A percentile compares a stretch with the other conserved stretches of the same genome.
Conservation (phyloP, 2,329 filamentous ascomycete genomes). For the Phyllosticta citrichinensis region DNA sequence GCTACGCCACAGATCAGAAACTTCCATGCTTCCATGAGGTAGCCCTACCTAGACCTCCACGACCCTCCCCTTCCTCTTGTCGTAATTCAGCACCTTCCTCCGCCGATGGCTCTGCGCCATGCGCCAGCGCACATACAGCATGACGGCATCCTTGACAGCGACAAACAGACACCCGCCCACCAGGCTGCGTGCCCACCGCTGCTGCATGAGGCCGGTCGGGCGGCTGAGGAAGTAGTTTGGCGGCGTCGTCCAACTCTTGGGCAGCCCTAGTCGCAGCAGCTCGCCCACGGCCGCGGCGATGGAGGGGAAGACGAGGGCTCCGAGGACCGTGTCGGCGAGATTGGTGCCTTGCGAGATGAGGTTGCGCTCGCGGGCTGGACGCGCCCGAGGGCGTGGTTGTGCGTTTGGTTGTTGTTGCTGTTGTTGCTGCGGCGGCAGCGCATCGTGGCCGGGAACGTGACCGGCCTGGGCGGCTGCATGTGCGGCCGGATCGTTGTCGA, state of each 20-base stretch:
- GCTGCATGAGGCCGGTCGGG: slow-evolving; percentile 52
- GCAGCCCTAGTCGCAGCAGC: slow-evolving; percentile 57
- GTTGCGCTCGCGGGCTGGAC: slow-evolving; percentile 32
- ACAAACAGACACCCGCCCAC: slow-evolving; percentile 84
- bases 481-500: slow-evolving; percentile 15
- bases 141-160: slow-evolving; percentile 61
- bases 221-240: slow-evolving; percentile 14
- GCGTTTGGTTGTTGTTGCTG: slow-evolving; percentile 19
- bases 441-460: not conserved
- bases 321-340: slow-evolving; percentile 51
- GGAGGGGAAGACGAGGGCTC: slow-evolving; percentile 68
- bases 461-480: slow-evolving; percentile 13
- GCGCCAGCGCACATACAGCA: slow-evolving; percentile 48
- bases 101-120: slow-evolving; percentile 39
- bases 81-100: slow-evolving; percentile 36
- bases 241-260: slow-evolving; percentile 51
- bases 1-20: too few species aligned
- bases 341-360: slow-evolving; percentile 44
- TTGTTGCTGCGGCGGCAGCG: slow-evolving; percentile 15
- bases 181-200: slow-evolving; percentile 80
- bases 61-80: slow-evolving; percentile 14
- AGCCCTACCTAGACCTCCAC: not conserved
- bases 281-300: slow-evolving; percentile 74
- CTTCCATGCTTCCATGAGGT: too few species aligned
- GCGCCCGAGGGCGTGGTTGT: slow-evolving; percentile 17